Percentiles rank a stretch among this genome's conserved stretches.
These are phyloP conservation scores for Chrysopogon serrulatus DNA, from an alignment of 176 grass and related monocot genomes.

Conservation along the genomic window DNA sequence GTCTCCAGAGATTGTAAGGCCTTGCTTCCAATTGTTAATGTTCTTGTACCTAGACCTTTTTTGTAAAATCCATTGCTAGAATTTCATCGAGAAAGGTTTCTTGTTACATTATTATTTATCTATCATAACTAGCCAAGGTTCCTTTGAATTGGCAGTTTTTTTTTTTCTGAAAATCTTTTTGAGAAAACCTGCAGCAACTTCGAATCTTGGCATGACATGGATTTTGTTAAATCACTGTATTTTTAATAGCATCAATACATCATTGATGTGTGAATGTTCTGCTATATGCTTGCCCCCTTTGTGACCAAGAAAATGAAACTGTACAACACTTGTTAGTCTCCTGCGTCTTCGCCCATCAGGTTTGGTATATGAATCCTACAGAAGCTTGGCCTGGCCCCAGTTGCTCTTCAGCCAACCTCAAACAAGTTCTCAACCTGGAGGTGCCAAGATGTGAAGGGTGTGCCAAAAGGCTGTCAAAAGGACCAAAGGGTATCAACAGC, in stretches of 20 bases:
- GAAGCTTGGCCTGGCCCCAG: not conserved
- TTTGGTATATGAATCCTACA: not conserved
- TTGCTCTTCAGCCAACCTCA: not conserved
- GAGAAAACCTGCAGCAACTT: not conserved
- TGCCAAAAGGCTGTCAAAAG: not conserved
- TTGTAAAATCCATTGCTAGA: conserved; percentile 14
- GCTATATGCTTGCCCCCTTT: not conserved
- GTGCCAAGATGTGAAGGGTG: not conserved
- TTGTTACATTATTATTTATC: not conserved
- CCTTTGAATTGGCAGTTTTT: not conserved
- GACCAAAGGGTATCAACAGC: not conserved
- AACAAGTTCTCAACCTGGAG: not conserved
- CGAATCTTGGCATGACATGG: not conserved
- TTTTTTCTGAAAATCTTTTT: not conserved
- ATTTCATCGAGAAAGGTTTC: conserved; percentile 13
- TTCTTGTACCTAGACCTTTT: not conserved
- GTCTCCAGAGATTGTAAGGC: conserved; percentile 74
- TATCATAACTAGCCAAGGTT: conserved; percentile 6
- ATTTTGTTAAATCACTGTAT: not conserved
- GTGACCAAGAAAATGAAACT: not conserved
- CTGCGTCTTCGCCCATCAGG: not conserved
- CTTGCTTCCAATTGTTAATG: conserved; percentile 17
- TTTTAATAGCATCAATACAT: not conserved
- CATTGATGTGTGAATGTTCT: not conserved
- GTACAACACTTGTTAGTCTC: not conserved